Evolutionary conservation across 805 yeast genomes (phyloP), one percentile per base, ranked within the genome.

Genomic region (Kodamaea hsintzibuensis): DNA sequence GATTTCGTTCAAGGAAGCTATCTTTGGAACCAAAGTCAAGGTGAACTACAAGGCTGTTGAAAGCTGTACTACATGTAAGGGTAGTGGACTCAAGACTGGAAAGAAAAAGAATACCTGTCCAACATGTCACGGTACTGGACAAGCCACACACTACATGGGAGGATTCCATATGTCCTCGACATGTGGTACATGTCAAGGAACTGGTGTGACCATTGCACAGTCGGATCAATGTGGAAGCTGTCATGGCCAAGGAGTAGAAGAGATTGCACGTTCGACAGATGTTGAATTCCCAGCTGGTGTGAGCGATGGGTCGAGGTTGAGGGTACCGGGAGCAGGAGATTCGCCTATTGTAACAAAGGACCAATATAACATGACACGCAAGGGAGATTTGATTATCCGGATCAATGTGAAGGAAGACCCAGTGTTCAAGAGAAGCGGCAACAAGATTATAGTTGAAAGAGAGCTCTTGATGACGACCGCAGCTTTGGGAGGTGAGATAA

Each of bases 131-230:
- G 99, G 99, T 54, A 83, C 96, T 0, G 99, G 99, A 3, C 87
- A 92, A 37, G 84, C 87, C 14, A 88, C 91, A 17, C 98, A 93
- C 63, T 78, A 85, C 47, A 80, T 89, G 66, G 97, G 96, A 3
- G 98, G 98, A 0, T 95, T 93, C 81, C 97, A 92, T 64, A 91
- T 95, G 97, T 86, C 96, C 2, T 85, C 97, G 0, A 91, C 97
- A 10, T 95, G 99, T 80, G 79, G 79, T 49, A 74, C 85, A 2
- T 95, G 99, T 78, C 84, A 81, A 45, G 99, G 99, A 42, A 76
- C 89, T 5, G 99, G 99, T 51, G 95, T 91, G 1, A 79, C 77
- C 3, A 83, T 91, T 49, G 81, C 85, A 47, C 77, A 80, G 16
- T 72, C 76, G 12, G 91, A 91, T 65, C 83, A 84, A 51, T 95